Conservation (phyloP, 257 asterid genomes). For the Solanum rostratum region DNA sequence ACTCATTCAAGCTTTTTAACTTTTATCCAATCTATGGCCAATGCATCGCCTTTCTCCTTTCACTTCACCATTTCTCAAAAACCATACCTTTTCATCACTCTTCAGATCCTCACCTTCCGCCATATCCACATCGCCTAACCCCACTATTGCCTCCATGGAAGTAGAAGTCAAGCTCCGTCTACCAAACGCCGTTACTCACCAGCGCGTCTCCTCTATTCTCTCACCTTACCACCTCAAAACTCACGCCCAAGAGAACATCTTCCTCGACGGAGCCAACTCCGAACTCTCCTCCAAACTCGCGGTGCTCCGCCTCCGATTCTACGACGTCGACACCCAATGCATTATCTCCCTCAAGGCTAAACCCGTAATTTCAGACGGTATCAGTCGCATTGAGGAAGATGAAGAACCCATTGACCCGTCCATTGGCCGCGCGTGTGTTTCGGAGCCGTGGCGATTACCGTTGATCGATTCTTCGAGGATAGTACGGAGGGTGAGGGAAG, state of each 20-base stretch:
- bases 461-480: conserved; percentile 33
- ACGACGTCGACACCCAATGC: conserved; percentile 68
- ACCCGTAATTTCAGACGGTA: conserved; percentile 48
- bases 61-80: background rate
- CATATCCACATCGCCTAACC: background rate
- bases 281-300: conserved; percentile 69
- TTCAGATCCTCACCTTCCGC: background rate
- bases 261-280: conserved; percentile 66
- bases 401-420: conserved; percentile 73
- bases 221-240: conserved; percentile 57
- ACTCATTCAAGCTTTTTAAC: background rate
- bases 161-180: conserved; percentile 85
- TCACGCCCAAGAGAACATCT: conserved; percentile 62
- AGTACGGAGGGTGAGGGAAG: conserved; percentile 38
- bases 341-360: conserved; percentile 67
- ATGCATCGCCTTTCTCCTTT: background rate
- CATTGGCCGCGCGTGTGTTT: conserved; percentile 53
- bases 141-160: conserved; percentile 38
- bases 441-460: conserved; percentile 59
- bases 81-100: background rate
- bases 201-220: conserved; percentile 49
- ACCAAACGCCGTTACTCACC: conserved; percentile 51
- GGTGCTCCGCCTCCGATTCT: conserved; percentile 92
- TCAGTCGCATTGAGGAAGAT: conserved; percentile 70
- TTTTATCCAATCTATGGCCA: background rate